Conservation (phyloP, 129 eudicot genomes). For the Escallonia herrerae region DNA sequence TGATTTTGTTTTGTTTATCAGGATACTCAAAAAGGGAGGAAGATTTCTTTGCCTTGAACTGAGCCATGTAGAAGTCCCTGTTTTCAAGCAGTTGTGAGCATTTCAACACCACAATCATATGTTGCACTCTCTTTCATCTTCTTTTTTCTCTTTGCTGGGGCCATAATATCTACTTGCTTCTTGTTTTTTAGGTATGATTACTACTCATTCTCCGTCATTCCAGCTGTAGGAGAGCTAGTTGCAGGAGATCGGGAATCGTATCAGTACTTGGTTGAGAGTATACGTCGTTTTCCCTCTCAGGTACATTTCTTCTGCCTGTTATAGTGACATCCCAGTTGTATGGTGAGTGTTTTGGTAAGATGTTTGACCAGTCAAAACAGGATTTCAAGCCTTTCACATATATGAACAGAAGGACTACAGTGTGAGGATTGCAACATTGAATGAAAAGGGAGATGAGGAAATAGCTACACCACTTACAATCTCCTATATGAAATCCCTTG, state of each 20-base stretch:
- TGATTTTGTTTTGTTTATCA: conserved; percentile 16
- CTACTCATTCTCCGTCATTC: conserved; percentile 88
- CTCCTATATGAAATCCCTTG: too few species aligned
- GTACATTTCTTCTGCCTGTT: conserved; percentile 20
- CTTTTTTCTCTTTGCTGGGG: too few species aligned
- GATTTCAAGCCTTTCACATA: too few species aligned
- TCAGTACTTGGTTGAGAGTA: conserved; percentile 92
- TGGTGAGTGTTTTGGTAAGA: too few species aligned
- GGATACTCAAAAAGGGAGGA: conserved; percentile 93
- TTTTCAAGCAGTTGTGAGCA: conserved; percentile 86
- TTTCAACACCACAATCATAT: neutral
- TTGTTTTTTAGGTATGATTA: conserved; percentile 57
- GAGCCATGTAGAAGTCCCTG: conserved; percentile 86
- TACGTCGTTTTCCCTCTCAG: conserved; percentile 92
- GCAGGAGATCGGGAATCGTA: conserved; percentile 91
- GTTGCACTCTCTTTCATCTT: neutral
- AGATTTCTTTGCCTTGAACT: conserved; percentile 96
- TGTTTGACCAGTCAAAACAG: too few species aligned
- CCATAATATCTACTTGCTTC: neutral
- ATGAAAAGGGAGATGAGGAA: too few species aligned
- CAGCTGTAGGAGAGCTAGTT: conserved; percentile 78
- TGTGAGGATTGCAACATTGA: too few species aligned
- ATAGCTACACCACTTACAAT: too few species aligned
- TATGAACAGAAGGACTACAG: too few species aligned
- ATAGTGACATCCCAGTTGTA: too few species aligned